Percentiles rank a stretch among this genome's conserved stretches.
Evolutionary conservation across 306 rosid genomes (phyloP).

Genomic region (Myrica gale): DNA sequence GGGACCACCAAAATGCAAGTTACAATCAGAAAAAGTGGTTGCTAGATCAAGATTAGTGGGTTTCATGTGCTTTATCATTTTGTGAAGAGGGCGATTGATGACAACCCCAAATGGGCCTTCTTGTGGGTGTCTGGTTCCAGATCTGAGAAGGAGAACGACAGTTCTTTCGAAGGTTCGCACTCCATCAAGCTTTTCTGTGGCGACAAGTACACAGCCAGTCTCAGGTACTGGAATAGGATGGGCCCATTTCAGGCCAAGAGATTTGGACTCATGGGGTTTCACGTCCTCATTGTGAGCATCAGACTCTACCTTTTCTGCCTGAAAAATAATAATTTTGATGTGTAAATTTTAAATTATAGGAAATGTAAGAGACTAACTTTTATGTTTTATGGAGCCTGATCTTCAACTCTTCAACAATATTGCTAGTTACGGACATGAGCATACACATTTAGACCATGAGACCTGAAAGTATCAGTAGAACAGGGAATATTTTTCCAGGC

Average conservation of each 20-base stretch:
- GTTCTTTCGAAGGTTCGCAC: constrained; percentile 89
- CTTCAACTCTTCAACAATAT: constrained; percentile 7
- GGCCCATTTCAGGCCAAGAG: constrained; percentile 81
- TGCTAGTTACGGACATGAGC: constrained; percentile 8
- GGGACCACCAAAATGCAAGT: constrained; percentile 92
- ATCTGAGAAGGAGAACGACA: constrained; percentile 87
- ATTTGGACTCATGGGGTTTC: constrained; percentile 41
- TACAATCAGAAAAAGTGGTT: constrained; percentile 85
- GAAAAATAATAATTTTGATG: constrained; percentile 31
- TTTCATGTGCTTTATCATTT: constrained; percentile 78
- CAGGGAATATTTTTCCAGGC: neutral
- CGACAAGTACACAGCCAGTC: constrained; percentile 93
- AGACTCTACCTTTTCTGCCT: constrained; percentile 63
- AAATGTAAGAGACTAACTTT: neutral
- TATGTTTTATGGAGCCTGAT: constrained; percentile 18
- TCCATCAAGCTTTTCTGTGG: constrained; percentile 93
- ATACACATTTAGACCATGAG: constrained; percentile 14
- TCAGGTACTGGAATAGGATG: constrained; percentile 92
- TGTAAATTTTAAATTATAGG: neutral
- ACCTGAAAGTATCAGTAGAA: neutral
- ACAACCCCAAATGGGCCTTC: constrained; percentile 95
- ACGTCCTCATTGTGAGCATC: constrained; percentile 49
- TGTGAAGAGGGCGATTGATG: constrained; percentile 89
- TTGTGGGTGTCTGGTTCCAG: constrained; percentile 82
- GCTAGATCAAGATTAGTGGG: constrained; percentile 82